Conservation (phyloP, 106 monocot species). For the Dendrobium huoshanense region DNA sequence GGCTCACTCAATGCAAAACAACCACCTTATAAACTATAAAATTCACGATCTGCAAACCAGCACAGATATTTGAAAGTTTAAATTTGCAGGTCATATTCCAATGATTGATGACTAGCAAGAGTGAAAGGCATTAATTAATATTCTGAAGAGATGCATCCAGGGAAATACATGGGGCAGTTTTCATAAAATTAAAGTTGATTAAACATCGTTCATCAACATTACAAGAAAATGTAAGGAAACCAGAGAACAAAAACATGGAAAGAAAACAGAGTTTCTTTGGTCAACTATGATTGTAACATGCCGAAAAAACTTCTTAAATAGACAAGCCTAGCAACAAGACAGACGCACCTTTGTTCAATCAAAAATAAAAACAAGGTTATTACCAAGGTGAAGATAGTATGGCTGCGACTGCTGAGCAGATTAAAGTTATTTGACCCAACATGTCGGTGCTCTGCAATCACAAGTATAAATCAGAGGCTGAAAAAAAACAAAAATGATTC, state of each 20-base stretch:
- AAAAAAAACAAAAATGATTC: not conserved
- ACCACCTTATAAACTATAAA: not conserved
- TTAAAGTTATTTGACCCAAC: slow-evolving; percentile 98
- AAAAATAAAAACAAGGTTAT: slow-evolving; percentile 22
- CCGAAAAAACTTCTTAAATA: not conserved
- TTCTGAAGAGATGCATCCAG: not conserved
- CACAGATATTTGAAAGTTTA: not conserved
- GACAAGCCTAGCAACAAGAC: not conserved
- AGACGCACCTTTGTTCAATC: not conserved
- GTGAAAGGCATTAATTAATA: not conserved
- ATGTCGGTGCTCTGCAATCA: slow-evolving; percentile 87
- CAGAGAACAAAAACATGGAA: not conserved
- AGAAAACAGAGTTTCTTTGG: not conserved
- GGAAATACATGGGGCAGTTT: not conserved
- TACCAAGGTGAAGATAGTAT: slow-evolving; percentile 96
- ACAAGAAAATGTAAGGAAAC: not conserved
- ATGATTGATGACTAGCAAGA: not conserved
- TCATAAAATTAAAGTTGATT: not conserved
- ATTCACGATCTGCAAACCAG: not conserved
- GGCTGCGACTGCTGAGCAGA: slow-evolving; percentile 89
- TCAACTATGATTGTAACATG: not conserved
- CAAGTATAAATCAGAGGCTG: not conserved
- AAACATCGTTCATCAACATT: not conserved
- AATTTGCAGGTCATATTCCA: not conserved
- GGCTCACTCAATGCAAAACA: not conserved